These are phyloP conservation scores for Rhizopogon vesiculosus DNA, from an alignment of 768 basidiomycete genomes.

Conservation along the genomic window DNA sequence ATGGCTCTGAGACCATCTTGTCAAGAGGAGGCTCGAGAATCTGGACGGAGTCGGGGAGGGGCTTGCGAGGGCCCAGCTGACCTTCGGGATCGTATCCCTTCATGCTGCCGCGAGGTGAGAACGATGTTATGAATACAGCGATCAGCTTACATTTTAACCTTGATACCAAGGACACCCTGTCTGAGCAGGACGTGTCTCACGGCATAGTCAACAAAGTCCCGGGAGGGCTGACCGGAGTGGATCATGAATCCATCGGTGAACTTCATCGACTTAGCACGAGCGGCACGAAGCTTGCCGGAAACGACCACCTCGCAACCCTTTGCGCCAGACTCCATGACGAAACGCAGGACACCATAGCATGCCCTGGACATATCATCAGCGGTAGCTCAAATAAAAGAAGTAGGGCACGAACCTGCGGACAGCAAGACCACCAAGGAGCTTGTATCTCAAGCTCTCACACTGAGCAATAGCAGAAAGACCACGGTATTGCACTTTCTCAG, in stretches of 20 bases:
- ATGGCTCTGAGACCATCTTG: constrained; percentile 85
- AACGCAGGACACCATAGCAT: constrained; percentile 99
- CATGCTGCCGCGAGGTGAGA: constrained; percentile 60
- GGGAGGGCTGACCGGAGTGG: constrained; percentile 95
- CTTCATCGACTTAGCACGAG: constrained; percentile 99
- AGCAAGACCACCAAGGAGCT: constrained; percentile 98
- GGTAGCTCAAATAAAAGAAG: neutral
- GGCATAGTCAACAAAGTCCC: constrained; percentile 96
- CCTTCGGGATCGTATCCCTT: constrained; percentile 95
- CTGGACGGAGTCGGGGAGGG: constrained; percentile 91
- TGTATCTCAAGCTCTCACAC: constrained; percentile 97
- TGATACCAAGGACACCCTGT: constrained; percentile 99
- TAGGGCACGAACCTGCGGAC: constrained; percentile 66
- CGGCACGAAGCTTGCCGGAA: constrained; percentile 98
- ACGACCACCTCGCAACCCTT: constrained; percentile 99
- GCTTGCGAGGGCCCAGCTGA: constrained; percentile 81
- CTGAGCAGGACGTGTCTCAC: constrained; percentile 97
- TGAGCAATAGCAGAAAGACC: constrained; percentile 98
- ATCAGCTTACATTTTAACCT: constrained; percentile 89
- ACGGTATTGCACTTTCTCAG: constrained; percentile 98
- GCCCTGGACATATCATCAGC: constrained; percentile 44
- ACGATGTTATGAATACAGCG: neutral
- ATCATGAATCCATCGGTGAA: constrained; percentile 99
- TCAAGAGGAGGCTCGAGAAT: constrained; percentile 88
- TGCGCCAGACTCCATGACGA: constrained; percentile 99